A percentile compares a stretch with the other conserved stretches of the same genome.
These are phyloP conservation scores for Murraya koenigii DNA, from an alignment of 345 rosid genomes.

Conservation along the genomic window DNA sequence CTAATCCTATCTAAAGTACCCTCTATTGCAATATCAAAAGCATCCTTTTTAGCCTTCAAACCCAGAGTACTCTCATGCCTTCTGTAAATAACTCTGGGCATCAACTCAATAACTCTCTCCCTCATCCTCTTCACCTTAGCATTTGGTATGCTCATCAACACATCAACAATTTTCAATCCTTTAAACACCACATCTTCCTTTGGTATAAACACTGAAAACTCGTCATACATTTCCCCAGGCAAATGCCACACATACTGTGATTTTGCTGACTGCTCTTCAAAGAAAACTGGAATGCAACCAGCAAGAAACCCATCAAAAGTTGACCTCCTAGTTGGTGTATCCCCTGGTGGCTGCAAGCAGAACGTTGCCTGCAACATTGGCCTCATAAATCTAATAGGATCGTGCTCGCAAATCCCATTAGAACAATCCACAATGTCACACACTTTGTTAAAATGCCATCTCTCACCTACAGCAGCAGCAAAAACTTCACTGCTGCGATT, in stretches of 20 bases:
- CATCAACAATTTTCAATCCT: constrained; percentile 65
- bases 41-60: constrained; percentile 64
- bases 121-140: constrained; percentile 67
- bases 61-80: constrained; percentile 74
- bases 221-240: constrained; percentile 44
- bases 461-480: not conserved
- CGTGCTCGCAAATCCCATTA: constrained; percentile 84
- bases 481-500: not conserved
- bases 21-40: constrained; percentile 82
- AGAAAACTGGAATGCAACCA: constrained; percentile 93
- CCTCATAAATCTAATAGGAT: constrained; percentile 76
- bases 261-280: constrained; percentile 75
- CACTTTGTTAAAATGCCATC: constrained; percentile 26
- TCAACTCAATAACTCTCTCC: constrained; percentile 60
- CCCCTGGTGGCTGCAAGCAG: constrained; percentile 92
- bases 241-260: constrained; percentile 78
- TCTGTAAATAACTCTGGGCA: constrained; percentile 73
- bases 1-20: constrained; percentile 56
- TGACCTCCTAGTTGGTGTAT: constrained; percentile 80
- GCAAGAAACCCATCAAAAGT: constrained; percentile 82
- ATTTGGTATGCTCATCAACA: constrained; percentile 62
- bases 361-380: constrained; percentile 74
- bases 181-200: constrained; percentile 84
- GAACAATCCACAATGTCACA: constrained; percentile 90
- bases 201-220: constrained; percentile 63